Conservation (phyloP, 1,284 basidiomycete genomes). For the Gymnopus androsaceus region DNA sequence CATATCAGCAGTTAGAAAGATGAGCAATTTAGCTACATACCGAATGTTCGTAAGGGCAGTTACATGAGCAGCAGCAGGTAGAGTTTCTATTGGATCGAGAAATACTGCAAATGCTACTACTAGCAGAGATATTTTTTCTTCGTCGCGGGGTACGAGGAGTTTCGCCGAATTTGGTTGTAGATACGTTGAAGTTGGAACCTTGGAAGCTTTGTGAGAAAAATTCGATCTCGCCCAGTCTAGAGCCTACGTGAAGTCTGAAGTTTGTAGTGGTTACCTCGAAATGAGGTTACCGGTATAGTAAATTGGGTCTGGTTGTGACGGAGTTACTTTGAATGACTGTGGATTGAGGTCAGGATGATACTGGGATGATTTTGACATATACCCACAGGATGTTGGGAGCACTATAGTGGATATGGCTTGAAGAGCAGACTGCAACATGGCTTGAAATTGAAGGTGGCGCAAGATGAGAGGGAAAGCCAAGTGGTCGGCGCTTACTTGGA, state of each 20-base stretch:
- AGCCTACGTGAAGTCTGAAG: conserved; percentile 2
- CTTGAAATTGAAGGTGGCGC: not conserved
- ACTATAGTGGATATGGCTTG: conserved; percentile 10
- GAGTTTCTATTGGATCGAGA: conserved; percentile 1
- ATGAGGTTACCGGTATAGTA: conserved; percentile 9
- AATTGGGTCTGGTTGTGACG: conserved; percentile 13
- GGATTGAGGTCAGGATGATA: no score
- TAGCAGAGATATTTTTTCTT: not conserved
- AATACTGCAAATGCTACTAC: not conserved
- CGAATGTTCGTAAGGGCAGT: conserved; percentile 7
- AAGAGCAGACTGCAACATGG: conserved; percentile 12
- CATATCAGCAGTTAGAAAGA: no score
- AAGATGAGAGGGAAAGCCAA: not conserved
- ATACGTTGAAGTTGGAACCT: conserved; percentile 13
- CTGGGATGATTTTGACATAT: no score
- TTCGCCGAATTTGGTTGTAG: conserved; percentile 7
- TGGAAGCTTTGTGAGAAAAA: not conserved
- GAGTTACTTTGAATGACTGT: conserved; percentile 12
- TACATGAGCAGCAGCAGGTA: conserved; percentile 3
- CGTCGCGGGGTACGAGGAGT: not conserved
- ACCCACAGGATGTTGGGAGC: conserved; percentile 11
- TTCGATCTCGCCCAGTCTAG: not conserved
- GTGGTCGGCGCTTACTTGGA: not conserved
- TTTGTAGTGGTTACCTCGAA: not conserved
- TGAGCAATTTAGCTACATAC: not conserved